Conservation (phyloP, 345 rosid species). For the Limnanthes douglasii region DNA sequence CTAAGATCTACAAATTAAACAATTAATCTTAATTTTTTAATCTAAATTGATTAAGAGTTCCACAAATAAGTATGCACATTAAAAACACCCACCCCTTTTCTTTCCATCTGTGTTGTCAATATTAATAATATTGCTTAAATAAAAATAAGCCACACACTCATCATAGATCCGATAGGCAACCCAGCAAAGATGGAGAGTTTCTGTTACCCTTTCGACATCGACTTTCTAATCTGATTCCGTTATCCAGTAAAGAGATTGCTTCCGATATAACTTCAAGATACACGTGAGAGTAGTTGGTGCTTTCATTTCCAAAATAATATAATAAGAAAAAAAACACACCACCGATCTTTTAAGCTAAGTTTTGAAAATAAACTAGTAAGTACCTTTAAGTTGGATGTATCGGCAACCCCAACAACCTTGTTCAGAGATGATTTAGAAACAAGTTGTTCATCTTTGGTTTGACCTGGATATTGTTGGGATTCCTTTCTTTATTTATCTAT, state of each 20-base stretch:
- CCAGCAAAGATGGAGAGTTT: slow-evolving; percentile 37
- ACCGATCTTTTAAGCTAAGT: no score
- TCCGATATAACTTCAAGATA: slow-evolving; percentile 26
- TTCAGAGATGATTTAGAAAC: slow-evolving; percentile 23
- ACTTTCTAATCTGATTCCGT: slow-evolving; percentile 23
- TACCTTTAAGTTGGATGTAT: slow-evolving; percentile 23
- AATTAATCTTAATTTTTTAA: no score
- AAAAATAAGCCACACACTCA: slow-evolving; percentile 9
- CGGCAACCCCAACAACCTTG: slow-evolving; percentile 30
- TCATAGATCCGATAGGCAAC: slow-evolving; percentile 29
- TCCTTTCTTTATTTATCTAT: slow-evolving; percentile 13
- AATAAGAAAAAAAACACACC: not conserved
- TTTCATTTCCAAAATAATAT: slow-evolving; percentile 24
- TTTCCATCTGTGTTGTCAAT: slow-evolving; percentile 28
- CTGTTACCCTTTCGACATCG: slow-evolving; percentile 18
- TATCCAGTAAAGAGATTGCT: slow-evolving; percentile 39
- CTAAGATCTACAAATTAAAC: slow-evolving; percentile 19
- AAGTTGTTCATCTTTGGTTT: slow-evolving; percentile 21
- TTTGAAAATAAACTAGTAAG: no score
- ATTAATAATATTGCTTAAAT: no score
- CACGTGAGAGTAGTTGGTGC: slow-evolving; percentile 23
- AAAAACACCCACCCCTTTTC: slow-evolving; percentile 25
- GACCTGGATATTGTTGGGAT: slow-evolving; percentile 11
- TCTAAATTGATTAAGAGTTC: no score
- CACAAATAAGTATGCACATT: not conserved